These are phyloP conservation scores for Rhizopus sp. DNA, from an alignment of 371 early-diverging fungal species.

Conservation along the genomic window DNA sequence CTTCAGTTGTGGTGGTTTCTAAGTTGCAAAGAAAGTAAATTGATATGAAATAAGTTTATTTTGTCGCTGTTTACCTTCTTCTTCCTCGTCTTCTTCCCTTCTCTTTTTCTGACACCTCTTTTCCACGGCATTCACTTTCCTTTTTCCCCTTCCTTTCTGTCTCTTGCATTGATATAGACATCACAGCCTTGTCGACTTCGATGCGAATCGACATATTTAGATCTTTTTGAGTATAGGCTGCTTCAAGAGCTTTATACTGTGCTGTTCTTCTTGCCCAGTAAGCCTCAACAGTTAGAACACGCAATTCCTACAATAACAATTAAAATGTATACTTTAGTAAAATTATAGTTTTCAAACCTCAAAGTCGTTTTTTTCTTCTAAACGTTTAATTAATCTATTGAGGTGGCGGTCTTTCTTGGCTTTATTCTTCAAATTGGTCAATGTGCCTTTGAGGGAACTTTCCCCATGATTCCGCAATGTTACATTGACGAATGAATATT, in stretches of 20 bases:
- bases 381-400: background rate
- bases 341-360: background rate
- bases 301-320: background rate
- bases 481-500: too few species aligned
- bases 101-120: slow-evolving; percentile 2
- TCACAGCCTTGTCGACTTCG: too few species aligned
- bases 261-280: too few species aligned
- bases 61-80: slow-evolving; percentile 1
- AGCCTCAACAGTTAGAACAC: too few species aligned
- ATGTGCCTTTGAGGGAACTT: too few species aligned
- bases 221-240: too few species aligned
- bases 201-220: too few species aligned
- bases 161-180: background rate
- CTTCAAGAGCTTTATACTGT: too few species aligned
- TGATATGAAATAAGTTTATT: background rate
- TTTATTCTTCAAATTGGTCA: too few species aligned
- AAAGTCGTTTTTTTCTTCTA: background rate
- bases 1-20: background rate
- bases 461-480: slow-evolving; percentile 10
- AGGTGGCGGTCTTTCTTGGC: background rate
- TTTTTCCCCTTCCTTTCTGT: background rate
- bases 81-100: background rate
- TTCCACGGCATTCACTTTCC: background rate
- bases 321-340: background rate
- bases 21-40: background rate